Evolutionary conservation across 164 flowering plant species (phyloP).

Genomic region (Magnolia officinalis): DNA sequence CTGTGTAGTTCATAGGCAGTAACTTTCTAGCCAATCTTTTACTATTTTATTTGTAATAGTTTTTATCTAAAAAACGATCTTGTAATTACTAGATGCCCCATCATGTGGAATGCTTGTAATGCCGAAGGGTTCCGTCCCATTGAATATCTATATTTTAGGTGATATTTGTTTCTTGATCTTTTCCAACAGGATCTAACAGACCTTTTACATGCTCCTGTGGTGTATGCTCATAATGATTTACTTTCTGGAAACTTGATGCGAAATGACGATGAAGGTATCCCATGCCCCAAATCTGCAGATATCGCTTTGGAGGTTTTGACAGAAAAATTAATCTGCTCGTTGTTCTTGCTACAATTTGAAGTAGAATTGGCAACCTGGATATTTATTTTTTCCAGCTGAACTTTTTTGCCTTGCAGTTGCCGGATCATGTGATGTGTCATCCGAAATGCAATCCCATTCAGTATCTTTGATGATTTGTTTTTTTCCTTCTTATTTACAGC

Average conservation of each 20-base stretch:
- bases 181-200: slow-evolving; percentile 69
- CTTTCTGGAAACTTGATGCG: slow-evolving; percentile 94
- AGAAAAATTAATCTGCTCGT: neutral
- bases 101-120: neutral
- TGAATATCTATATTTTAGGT: neutral
- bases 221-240: slow-evolving; percentile 89
- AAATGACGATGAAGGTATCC: slow-evolving; percentile 78
- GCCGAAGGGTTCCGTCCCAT: neutral
- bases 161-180: slow-evolving; percentile 2
- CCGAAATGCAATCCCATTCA: neutral
- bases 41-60: too few relatives aligned
- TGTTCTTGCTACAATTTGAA: neutral
- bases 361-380: neutral
- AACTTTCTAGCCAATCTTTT: too few relatives aligned
- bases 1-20: too few relatives aligned
- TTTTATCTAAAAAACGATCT: too few relatives aligned
- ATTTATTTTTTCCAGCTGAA: neutral
- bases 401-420: neutral
- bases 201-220: slow-evolving; percentile 74
- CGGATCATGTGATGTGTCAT: neutral
- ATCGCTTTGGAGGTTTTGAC: neutral
- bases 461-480: neutral
- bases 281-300: neutral
- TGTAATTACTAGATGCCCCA: too few relatives aligned
- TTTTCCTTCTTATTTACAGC: too few relatives aligned